Evolutionary conservation across 2,329 filamentous ascomycete genomes (phyloP).

Genomic region (Pestalotiopsis fici): DNA sequence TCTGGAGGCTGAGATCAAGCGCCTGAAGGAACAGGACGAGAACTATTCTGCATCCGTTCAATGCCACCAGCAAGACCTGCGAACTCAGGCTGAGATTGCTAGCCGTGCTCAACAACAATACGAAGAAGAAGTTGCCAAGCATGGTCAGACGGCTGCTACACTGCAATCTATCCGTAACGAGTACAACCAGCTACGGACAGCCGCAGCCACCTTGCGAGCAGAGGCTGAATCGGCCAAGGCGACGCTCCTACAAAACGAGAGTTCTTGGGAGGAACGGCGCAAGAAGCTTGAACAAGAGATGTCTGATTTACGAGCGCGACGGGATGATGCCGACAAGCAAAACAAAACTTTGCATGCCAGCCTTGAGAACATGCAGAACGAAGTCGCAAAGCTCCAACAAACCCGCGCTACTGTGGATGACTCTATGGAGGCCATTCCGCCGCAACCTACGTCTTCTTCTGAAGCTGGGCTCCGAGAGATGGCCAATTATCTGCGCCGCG

Average conservation of each 20-base stretch:
- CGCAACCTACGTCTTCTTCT: slow-evolving; percentile 56
- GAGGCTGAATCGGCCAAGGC: slow-evolving; percentile 86
- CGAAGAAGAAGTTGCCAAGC: slow-evolving; percentile 90
- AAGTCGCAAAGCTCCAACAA: slow-evolving; percentile 80
- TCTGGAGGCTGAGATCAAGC: slow-evolving; percentile 76
- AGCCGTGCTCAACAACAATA: slow-evolving; percentile 93
- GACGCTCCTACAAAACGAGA: slow-evolving; percentile 76
- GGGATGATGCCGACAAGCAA: slow-evolving; percentile 83
- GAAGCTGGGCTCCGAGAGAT: slow-evolving; percentile 84
- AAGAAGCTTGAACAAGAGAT: slow-evolving; percentile 84
- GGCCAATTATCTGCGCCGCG: slow-evolving; percentile 85
- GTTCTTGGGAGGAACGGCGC: slow-evolving; percentile 83
- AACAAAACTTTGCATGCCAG: slow-evolving; percentile 91
- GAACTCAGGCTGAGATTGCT: slow-evolving; percentile 90
- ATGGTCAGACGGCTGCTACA: slow-evolving; percentile 89
- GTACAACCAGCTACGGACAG: slow-evolving; percentile 78
- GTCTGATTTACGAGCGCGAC: slow-evolving; percentile 72
- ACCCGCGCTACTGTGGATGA: slow-evolving; percentile 60
- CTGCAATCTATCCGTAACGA: slow-evolving; percentile 79
- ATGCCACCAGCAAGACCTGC: slow-evolving; percentile 88
- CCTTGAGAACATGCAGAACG: slow-evolving; percentile 77
- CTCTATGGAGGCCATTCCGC: slow-evolving; percentile 53
- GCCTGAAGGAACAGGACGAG: slow-evolving; percentile 82
- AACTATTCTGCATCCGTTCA: slow-evolving; percentile 77
- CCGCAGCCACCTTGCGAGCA: slow-evolving; percentile 72